Evolutionary conservation across 1,284 basidiomycete species (phyloP), one percentile per base, ranked within the genome.

Genomic region (Naganishia sp.): DNA sequence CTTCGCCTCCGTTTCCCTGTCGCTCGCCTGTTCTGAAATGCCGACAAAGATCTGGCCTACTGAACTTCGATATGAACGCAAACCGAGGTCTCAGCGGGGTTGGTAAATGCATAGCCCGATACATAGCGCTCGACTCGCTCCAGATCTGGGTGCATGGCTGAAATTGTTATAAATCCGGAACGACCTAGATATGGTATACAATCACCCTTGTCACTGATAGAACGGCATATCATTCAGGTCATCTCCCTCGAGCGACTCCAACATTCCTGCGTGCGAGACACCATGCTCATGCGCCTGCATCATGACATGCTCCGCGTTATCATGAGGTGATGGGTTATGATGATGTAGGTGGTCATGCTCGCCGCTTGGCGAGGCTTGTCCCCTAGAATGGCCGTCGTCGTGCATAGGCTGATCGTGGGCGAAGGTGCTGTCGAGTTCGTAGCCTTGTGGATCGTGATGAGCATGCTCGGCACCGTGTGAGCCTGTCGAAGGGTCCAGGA

Each of bases 211-310:
- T 23, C 48, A 23, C 21, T 23, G n/a, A 49, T 21, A 13, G 21
- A 49, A 23, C 5, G 21, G 21, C n/a, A 23, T 23, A n/a, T 45
- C 36, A 33, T 54, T 39, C 44, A 54, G 11, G 25, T 23, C 61
- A 11, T 54, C 52, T 39, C 44, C 61, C 28, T 64, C 52, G 4
- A 54, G 52, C 44, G 23, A 36, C 6, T 64, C 61, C n/a, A 54
- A 28, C 61, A 54, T 55, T 18, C 53, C 52, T 42, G 44, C 46
- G 6, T 60, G 57, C 45, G 44, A 43, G n/a, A 18, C 49, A 2
- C 31, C 60, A n/a, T 53, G 50, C 25, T 43, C 61, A 28, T 64
- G 42, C 25, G 15, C 3, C 52, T 54, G 52, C 42, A 23, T 36
- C 61, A 54, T 45, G 9, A 18, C 50, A 15, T 53, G 50, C 21